Percentiles rank a stretch among this genome's conserved stretches.
These are phyloP conservation scores for Przewalskia tangutica DNA, from an alignment of 257 asterid genomes.

Conservation along the genomic window DNA sequence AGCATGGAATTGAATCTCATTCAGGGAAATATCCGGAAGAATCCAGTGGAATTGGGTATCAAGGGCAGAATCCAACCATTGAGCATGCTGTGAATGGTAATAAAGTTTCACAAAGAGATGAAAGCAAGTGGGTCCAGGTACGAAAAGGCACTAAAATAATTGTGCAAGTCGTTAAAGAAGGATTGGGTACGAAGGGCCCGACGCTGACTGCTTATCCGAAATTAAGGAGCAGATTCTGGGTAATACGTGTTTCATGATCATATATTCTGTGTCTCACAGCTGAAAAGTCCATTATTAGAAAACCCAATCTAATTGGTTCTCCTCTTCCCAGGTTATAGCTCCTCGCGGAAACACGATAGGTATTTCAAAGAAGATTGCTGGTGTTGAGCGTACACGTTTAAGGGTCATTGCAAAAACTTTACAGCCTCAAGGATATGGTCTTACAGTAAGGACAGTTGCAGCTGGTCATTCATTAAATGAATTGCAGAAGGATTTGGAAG, in stretches of 20 bases:
- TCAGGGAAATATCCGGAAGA: constrained; percentile 21
- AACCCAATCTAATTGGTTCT: constrained; percentile 13
- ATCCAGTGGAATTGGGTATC: constrained; percentile 29
- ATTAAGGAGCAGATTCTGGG: constrained; percentile 98
- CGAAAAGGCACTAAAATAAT: constrained; percentile 74
- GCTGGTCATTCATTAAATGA: constrained; percentile 78
- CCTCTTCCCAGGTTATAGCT: constrained; percentile 52
- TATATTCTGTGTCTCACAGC: constrained; percentile 16
- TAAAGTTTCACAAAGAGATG: constrained; percentile 19
- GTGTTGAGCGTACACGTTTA: constrained; percentile 83
- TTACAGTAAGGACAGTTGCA: constrained; percentile 91
- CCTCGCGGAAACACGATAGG: constrained; percentile 63
- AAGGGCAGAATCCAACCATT: constrained; percentile 11
- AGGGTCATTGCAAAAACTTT: constrained; percentile 75
- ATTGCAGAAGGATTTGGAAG: constrained; percentile 81
- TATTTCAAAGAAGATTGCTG: constrained; percentile 81
- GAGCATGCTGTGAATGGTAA: constrained; percentile 14
- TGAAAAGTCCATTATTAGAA: constrained; percentile 5
- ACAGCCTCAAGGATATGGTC: constrained; percentile 91
- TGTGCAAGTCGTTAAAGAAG: constrained; percentile 96
- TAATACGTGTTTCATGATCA: constrained; percentile 23
- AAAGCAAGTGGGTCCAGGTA: constrained; percentile 57
- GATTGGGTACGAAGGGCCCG: constrained; percentile 91
- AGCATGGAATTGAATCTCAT: constrained; percentile 32
- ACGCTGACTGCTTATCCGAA: constrained; percentile 86